Evolutionary conservation across 2,329 filamentous ascomycete genomes (phyloP).

Genomic region (Diaporthe batatas): DNA sequence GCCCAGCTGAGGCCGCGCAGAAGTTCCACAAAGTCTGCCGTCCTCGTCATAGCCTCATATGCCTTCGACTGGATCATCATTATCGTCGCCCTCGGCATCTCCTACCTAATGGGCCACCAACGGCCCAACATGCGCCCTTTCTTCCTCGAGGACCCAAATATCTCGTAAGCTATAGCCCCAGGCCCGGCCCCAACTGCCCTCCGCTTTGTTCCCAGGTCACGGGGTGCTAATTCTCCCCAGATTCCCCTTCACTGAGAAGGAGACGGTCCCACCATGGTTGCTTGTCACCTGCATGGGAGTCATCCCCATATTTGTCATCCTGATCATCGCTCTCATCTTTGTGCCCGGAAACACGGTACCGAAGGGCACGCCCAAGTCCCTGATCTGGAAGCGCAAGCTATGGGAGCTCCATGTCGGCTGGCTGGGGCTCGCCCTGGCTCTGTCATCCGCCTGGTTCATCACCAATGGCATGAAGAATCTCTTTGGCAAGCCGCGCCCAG

Average conservation of each 20-base stretch:
- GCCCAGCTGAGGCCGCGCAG: conserved; percentile 36
- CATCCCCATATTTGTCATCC: conserved; percentile 76
- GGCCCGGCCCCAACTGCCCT: neutral
- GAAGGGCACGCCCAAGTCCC: conserved; percentile 69
- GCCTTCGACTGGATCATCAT: conserved; percentile 81
- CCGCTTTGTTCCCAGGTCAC: neutral
- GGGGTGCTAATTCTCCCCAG: conserved; percentile 51
- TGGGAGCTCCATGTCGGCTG: conserved; percentile 93
- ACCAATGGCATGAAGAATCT: conserved; percentile 88
- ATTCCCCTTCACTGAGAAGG: conserved; percentile 77
- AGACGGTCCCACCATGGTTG: conserved; percentile 78
- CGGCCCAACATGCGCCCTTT: conserved; percentile 79
- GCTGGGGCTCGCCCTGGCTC: conserved; percentile 82
- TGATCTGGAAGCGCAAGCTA: conserved; percentile 84
- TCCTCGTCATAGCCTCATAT: conserved; percentile 72
- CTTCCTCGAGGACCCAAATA: conserved; percentile 78
- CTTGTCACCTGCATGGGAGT: conserved; percentile 74
- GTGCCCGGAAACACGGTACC: conserved; percentile 80
- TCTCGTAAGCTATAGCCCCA: conserved; percentile 68
- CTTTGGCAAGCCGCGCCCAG: conserved; percentile 79
- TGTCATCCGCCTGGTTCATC: conserved; percentile 81
- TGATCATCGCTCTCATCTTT: conserved; percentile 76
- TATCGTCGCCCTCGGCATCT: conserved; percentile 69
- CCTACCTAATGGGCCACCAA: conserved; percentile 69
- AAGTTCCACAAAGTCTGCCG: conserved; percentile 46